These are phyloP conservation scores for Hortiboletus flavorubellus DNA, from an alignment of 768 basidiomycete genomes.

Conservation along the genomic window DNA sequence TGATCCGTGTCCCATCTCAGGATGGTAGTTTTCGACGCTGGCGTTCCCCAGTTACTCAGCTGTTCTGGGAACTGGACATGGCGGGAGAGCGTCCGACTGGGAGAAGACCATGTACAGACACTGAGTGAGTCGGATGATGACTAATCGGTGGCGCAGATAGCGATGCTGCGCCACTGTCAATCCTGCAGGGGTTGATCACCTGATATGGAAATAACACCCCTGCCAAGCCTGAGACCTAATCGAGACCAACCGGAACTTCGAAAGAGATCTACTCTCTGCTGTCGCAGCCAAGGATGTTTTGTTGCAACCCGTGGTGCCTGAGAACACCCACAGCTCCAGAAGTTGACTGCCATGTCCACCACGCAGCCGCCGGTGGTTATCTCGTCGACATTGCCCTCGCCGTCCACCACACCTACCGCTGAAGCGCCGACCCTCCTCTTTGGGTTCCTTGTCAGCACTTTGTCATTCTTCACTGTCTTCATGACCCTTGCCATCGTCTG, in stretches of 20 bases:
- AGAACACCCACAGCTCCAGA: constrained; percentile 11
- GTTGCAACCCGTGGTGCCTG: constrained; percentile 5
- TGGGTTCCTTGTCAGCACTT: constrained; percentile 31
- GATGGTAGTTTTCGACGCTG: background rate
- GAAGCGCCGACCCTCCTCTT: constrained; percentile 28
- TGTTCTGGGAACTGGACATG: constrained; percentile 76
- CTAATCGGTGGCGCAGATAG: constrained; percentile 21
- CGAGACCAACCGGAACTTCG: constrained; percentile 14
- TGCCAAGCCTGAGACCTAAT: background rate
- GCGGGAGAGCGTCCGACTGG: constrained; percentile 67
- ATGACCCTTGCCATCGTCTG: constrained; percentile 29
- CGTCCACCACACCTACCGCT: background rate
- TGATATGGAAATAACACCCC: background rate
- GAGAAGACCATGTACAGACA: constrained; percentile 92
- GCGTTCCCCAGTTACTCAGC: constrained; percentile 79
- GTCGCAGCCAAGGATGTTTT: background rate
- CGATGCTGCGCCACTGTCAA: constrained; percentile 2
- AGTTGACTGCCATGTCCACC: constrained; percentile 22
- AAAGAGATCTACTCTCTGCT: background rate
- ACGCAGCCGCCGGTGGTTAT: constrained; percentile 1
- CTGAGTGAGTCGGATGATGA: background rate
- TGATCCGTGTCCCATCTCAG: constrained; percentile 52
- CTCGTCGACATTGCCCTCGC: background rate
- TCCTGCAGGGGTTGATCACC: constrained; percentile 2
- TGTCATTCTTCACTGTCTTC: constrained; percentile 31